Base-by-base conservation (phyloP, 2,329 filamentous ascomycete species). In the Cryphonectria naterciae region DNA sequence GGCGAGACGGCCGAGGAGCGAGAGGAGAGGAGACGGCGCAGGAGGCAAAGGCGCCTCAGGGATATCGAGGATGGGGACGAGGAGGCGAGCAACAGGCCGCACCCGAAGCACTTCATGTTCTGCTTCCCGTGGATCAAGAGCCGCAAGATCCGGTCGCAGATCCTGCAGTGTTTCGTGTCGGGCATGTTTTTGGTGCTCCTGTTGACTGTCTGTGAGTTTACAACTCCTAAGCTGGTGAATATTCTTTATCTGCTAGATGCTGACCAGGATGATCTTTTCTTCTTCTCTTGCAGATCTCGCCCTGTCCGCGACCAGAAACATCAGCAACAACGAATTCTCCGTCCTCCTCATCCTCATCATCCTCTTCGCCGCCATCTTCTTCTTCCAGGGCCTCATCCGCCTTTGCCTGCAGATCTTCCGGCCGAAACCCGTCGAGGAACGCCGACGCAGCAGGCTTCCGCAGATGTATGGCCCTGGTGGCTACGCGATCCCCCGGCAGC, bases 311-410 rank as follows among this genome's bases (percentile, higher is more conserved):
- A 91, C 91, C 3, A 85, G 88, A 72, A 87, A 87, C 56, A 85
- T 89, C 72, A 83, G 87, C 66, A 88, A 87, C 58, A 88, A 88
- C 78, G 92, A 94, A 79, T 91, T 97, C 77, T 92, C 94, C 76
- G 88, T 97, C 71, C 84, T 97, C 68, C 86, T 97, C 72, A 91
- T 97, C 70, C 85, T 97, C 68, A 85, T 95, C 74, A 91, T 97
- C 70, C 82, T 97, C 67, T 83, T 91, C 67, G 87, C 91, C 46
- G 90, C 91, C 1, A 88, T 95, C 74, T 89, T 97, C 81, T 96
- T 97, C 84, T 92, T 89, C 77, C 93, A 97, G 80, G 89, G 90
- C 58, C 82, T 96, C 22, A 87, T 96, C 70, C 89, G 92, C 25
- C 85, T 97, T 4, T 91, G 88, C 79, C 87, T 97, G 81, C 80